Conservation (phyloP, 192 early-diverging fungal genomes). For the Coemansia umbellata region DNA sequence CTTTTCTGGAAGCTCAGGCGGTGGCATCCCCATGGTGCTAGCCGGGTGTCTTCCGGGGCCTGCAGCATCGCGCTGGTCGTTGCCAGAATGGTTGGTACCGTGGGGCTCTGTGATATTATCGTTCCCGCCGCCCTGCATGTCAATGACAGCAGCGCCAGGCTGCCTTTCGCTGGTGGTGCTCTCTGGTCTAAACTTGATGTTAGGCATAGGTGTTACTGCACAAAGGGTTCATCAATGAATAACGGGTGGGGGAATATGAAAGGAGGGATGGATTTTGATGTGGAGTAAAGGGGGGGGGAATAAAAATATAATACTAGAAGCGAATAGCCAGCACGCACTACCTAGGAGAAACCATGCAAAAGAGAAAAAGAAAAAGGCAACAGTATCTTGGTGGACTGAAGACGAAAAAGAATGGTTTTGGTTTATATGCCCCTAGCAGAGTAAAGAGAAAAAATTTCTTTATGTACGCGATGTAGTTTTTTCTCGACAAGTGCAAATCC, state of each 20-base stretch:
- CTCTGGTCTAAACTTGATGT: constrained; percentile 23
- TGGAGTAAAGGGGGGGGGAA: not conserved
- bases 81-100: not conserved
- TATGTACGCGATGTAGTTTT: too few relatives aligned
- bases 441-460: too few relatives aligned
- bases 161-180: constrained; percentile 10
- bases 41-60: not conserved
- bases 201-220: too few relatives aligned
- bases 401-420: too few relatives aligned
- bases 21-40: constrained; percentile 36
- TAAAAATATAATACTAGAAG: not conserved
- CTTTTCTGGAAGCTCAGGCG: constrained; percentile 26
- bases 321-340: too few relatives aligned
- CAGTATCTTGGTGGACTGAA: too few relatives aligned
- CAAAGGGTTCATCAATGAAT: too few relatives aligned
- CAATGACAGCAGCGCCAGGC: constrained; percentile 23
- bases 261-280: too few relatives aligned
- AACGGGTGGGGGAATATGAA: not conserved
- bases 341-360: too few relatives aligned
- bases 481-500: too few relatives aligned
- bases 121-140: constrained; percentile 30
- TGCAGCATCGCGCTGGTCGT: not conserved
- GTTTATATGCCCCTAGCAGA: too few relatives aligned
- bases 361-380: too few relatives aligned
- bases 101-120: not conserved